phyloP scores from a whole-genome alignment of 768 basidiomycete species.

The Lenzites betulinus region DNA sequence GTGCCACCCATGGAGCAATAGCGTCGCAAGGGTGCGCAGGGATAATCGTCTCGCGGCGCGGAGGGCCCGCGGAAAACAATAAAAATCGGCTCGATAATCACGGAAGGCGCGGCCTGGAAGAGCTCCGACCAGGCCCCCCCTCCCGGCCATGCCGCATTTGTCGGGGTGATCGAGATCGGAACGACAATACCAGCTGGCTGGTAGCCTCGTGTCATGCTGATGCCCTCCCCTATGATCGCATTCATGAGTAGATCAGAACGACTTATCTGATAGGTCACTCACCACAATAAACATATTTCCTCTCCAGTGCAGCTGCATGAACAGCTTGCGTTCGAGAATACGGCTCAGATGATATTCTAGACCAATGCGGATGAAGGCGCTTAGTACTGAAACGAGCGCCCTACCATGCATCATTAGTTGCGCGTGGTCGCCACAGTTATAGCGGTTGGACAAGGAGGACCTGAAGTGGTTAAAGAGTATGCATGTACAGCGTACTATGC shows the following conservation, averaged over 20 bases:
- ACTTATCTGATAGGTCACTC: not conserved
- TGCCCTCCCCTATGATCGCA: conserved; percentile 2
- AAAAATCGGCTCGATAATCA: not conserved
- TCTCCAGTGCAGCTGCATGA: no score
- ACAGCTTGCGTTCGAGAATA: no score
- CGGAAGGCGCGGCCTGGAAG: conserved; percentile 2
- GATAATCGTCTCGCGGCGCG: not conserved
- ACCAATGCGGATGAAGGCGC: no score
- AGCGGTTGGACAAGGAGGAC: no score
- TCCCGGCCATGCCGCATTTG: not conserved
- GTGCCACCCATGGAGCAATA: not conserved
- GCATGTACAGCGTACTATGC: no score
- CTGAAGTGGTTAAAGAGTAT: no score
- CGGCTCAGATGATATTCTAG: no score
- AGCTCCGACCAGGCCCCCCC: not conserved
- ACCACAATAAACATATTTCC: not conserved
- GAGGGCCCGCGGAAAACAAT: conserved; percentile 9
- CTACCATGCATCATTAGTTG: no score
- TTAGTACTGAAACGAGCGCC: no score
- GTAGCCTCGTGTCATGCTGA: conserved; percentile 18
- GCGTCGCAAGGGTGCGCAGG: not conserved
- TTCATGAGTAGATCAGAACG: conserved; percentile 5
- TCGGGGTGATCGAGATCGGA: conserved; percentile 9
- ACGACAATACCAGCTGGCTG: conserved; percentile 9
- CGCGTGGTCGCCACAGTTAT: not conserved